Conservation (phyloP, 495 filamentous ascomycete species). For the Letharia lupina region DNA sequence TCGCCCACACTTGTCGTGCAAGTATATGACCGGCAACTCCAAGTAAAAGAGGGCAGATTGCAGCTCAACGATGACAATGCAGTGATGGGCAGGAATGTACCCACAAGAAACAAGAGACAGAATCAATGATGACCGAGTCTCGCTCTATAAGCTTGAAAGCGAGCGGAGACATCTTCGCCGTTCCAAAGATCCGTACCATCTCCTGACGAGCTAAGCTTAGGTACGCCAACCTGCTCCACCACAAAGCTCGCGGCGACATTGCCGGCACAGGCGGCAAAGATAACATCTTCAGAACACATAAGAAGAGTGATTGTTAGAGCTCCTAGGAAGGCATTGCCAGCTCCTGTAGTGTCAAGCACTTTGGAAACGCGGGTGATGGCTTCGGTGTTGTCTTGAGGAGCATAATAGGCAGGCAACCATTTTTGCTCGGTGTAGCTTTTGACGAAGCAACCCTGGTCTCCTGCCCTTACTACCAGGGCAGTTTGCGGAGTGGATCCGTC, state of each 20-base stretch:
- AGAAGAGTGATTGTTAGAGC: conserved; percentile 20
- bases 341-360: conserved; percentile 2
- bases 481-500: neutral
- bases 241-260: conserved; percentile 33
- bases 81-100: neutral
- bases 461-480: conserved; percentile 29
- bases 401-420: conserved; percentile 20
- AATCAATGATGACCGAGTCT: conserved; percentile 26
- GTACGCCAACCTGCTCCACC: conserved; percentile 35
- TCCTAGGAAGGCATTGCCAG: neutral
- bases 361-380: neutral
- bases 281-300: conserved; percentile 14
- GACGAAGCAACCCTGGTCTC: conserved; percentile 30
- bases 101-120: too few relatives aligned
- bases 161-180: conserved; percentile 34
- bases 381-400: neutral
- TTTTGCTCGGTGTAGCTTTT: neutral
- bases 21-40: neutral
- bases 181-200: conserved; percentile 28
- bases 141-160: conserved; percentile 35
- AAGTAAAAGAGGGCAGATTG: neutral
- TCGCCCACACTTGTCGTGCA: neutral
- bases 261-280: conserved; percentile 29
- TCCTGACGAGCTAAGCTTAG: conserved; percentile 19
- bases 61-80: neutral